Conservation (phyloP, 1,284 basidiomycete genomes). For the Tilletia indica region DNA sequence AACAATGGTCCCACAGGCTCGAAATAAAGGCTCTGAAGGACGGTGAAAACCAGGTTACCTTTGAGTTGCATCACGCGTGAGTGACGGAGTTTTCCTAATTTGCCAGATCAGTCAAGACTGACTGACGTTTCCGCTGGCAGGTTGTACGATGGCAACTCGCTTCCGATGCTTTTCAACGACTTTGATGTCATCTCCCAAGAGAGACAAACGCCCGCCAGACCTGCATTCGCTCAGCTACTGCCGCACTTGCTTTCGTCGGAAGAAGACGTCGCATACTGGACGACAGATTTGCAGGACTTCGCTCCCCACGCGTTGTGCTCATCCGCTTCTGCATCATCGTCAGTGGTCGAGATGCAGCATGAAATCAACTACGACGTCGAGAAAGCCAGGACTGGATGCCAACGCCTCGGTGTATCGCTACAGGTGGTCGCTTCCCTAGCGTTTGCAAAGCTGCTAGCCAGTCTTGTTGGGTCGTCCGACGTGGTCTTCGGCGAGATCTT, state of each 20-base stretch:
- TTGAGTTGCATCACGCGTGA: conserved; percentile 19
- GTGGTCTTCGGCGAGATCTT: conserved; percentile 51
- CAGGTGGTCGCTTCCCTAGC: conserved; percentile 45
- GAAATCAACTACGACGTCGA: conserved; percentile 20
- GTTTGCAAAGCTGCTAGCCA: conserved; percentile 40
- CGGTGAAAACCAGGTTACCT: background rate
- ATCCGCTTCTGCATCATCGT: background rate
- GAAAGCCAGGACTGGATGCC: conserved; percentile 27
- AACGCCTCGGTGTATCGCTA: conserved; percentile 32
- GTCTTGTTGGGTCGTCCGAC: conserved; percentile 30
- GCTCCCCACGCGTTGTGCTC: background rate
- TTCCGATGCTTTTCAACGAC: conserved; percentile 38
- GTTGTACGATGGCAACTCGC: conserved; percentile 40
- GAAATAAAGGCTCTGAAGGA: too few species aligned
- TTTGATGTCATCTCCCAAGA: conserved; percentile 23
- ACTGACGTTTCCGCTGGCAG: background rate
- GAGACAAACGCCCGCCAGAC: background rate
- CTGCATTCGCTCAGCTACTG: conserved; percentile 31
- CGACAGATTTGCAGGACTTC: conserved; percentile 26
- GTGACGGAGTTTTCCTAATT: background rate
- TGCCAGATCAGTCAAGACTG: too few species aligned
- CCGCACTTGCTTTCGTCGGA: conserved; percentile 36
- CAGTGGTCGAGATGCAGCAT: conserved; percentile 19
- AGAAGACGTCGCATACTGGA: conserved; percentile 36
- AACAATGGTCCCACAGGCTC: background rate